phyloP scores from a whole-genome alignment of 1,284 basidiomycete genomes.

The Fistulinella staudtii region DNA sequence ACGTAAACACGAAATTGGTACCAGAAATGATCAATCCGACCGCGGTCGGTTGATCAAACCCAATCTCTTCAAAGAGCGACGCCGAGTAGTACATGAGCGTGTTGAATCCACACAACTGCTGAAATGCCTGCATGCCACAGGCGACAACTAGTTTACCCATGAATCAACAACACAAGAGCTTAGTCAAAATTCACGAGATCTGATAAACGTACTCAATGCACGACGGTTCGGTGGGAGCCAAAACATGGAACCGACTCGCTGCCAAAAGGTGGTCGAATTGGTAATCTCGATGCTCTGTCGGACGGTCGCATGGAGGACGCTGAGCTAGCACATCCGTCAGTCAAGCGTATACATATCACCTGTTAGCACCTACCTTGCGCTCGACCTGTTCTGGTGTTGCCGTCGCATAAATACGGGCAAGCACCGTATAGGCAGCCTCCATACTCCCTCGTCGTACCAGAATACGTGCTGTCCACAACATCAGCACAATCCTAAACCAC shows the following conservation, averaged over 20 bases:
- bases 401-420: conserved; percentile 63
- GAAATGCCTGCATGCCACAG: conserved; percentile 78
- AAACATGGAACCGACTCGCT: conserved; percentile 56
- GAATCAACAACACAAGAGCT: too few species aligned
- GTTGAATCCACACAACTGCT: conserved; percentile 78
- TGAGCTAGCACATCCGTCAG: conserved; percentile 44
- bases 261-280: conserved; percentile 56
- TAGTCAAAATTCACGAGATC: too few species aligned
- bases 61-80: conserved; percentile 76
- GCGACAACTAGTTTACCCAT: conserved; percentile 55
- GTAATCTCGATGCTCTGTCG: conserved; percentile 60
- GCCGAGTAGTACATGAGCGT: conserved; percentile 76
- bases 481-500: background rate
- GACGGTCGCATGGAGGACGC: conserved; percentile 59
- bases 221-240: conserved; percentile 59
- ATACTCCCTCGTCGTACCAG: conserved; percentile 56
- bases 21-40: conserved; percentile 76
- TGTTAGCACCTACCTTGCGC: conserved; percentile 55
- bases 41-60: conserved; percentile 77
- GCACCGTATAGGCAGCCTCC: conserved; percentile 47
- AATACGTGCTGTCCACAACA: conserved; percentile 56
- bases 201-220: conserved; percentile 57
- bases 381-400: conserved; percentile 64
- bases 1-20: conserved; percentile 80
- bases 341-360: too few species aligned